Percentiles rank a stretch among this genome's conserved stretches.
Evolutionary conservation across 192 early-diverging fungal species (phyloP).

Genomic region (Bifiguratus adelaidae): DNA sequence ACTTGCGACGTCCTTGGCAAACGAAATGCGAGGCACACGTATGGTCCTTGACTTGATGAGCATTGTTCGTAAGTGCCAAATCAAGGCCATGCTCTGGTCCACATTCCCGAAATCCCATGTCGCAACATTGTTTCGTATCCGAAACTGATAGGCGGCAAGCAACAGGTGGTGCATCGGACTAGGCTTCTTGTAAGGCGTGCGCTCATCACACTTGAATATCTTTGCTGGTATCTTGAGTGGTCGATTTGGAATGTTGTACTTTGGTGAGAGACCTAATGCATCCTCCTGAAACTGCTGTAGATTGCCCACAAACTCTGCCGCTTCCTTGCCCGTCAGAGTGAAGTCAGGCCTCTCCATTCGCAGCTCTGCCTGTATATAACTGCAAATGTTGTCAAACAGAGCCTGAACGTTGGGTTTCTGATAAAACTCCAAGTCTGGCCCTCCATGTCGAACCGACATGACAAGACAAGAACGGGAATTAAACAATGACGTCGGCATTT

Average conservation of each 20-base stretch:
- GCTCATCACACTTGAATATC: slow-evolving; percentile 23
- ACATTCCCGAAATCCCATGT: slow-evolving; percentile 29
- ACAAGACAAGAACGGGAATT: too few species aligned
- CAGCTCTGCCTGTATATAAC: too few species aligned
- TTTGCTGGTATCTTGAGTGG: slow-evolving; percentile 32
- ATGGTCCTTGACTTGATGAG: slow-evolving; percentile 15
- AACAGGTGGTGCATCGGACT: slow-evolving; percentile 31
- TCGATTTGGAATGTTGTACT: not conserved
- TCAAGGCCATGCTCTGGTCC: slow-evolving; percentile 19
- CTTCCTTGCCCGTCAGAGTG: too few species aligned
- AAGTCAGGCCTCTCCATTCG: too few species aligned
- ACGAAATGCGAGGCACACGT: slow-evolving; percentile 23
- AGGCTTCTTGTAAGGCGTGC: not conserved
- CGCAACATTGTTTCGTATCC: slow-evolving; percentile 20
- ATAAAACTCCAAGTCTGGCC: too few species aligned
- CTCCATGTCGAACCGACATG: too few species aligned
- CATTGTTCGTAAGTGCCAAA: slow-evolving; percentile 18
- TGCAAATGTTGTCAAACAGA: too few species aligned
- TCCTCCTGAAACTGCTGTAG: slow-evolving; percentile 45
- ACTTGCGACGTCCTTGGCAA: slow-evolving; percentile 18
- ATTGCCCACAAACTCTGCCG: slow-evolving; percentile 24
- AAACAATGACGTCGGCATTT: too few species aligned
- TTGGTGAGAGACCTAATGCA: slow-evolving; percentile 17
- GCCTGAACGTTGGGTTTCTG: too few species aligned
- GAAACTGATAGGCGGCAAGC: slow-evolving; percentile 27